Percentiles rank a stretch among this genome's conserved stretches.
Conservation (phyloP, 139 green algal genomes). For the Chlorella sp. region DNA sequence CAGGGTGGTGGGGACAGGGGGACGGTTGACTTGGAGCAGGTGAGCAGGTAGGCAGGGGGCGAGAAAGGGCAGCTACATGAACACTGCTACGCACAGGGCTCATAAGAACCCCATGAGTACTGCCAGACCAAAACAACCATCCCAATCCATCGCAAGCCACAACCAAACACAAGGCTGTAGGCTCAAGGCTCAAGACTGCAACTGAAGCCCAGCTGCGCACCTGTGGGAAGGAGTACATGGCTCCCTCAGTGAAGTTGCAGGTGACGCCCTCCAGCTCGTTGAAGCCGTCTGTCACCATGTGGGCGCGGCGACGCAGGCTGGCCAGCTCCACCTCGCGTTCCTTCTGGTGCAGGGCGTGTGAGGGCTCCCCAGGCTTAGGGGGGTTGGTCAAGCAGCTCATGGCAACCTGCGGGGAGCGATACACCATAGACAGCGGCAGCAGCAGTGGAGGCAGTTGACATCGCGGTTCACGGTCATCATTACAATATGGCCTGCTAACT, state of each 20-base stretch:
- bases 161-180: neutral
- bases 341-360: conserved; percentile 45
- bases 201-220: neutral
- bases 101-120: too few species aligned
- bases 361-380: conserved; percentile 62
- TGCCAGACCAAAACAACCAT: too few species aligned
- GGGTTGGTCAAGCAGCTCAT: conserved; percentile 76
- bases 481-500: too few species aligned
- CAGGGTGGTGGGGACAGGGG: too few species aligned
- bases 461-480: too few species aligned
- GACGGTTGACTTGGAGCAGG: too few species aligned
- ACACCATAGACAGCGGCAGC: too few species aligned
- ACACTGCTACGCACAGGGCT: too few species aligned
- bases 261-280: conserved; percentile 71
- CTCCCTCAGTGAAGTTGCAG: conserved; percentile 84
- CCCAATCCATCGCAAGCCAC: too few species aligned
- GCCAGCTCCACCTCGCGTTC: conserved; percentile 31
- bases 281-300: conserved; percentile 79
- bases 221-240: conserved; percentile 81
- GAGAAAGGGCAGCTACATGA: too few species aligned
- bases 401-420: conserved; percentile 30
- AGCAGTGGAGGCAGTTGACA: too few species aligned
- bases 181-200: neutral
- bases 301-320: conserved; percentile 39
- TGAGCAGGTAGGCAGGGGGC: too few species aligned